Evolutionary conservation across 768 basidiomycete species (phyloP).

Genomic region (Dictyophora rubrovolvata): DNA sequence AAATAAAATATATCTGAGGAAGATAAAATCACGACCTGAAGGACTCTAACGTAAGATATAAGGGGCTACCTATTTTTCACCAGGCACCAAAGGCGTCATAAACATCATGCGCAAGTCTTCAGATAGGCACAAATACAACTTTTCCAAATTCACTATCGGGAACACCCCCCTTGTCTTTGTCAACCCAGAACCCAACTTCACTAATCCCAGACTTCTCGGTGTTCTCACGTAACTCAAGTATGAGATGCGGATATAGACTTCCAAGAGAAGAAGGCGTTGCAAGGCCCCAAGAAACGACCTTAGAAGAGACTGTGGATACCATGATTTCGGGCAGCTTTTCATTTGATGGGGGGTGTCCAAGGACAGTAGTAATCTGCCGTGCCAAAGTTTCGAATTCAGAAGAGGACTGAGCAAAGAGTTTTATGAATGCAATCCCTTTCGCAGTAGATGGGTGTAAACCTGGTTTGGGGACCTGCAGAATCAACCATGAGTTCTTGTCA

Average conservation of each 20-base stretch:
- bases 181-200: slow-evolving; percentile 44
- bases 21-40: no score
- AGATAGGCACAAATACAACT: slow-evolving; percentile 29
- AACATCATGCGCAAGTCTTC: no score
- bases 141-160: slow-evolving; percentile 39
- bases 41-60: no score
- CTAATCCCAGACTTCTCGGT: slow-evolving; percentile 31
- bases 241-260: slow-evolving; percentile 19
- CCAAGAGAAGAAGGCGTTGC: slow-evolving; percentile 23
- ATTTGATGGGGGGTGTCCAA: slow-evolving; percentile 31
- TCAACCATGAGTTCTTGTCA: background rate
- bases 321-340: slow-evolving; percentile 14
- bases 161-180: slow-evolving; percentile 21
- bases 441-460: slow-evolving; percentile 39
- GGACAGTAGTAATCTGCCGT: slow-evolving; percentile 36
- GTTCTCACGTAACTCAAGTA: slow-evolving; percentile 25
- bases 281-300: slow-evolving; percentile 29
- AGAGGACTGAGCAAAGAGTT: slow-evolving; percentile 25
- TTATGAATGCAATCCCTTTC: slow-evolving; percentile 39
- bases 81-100: no score
- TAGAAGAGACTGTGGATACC: background rate
- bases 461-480: slow-evolving; percentile 41
- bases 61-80: no score
- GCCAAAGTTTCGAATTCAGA: slow-evolving; percentile 22
- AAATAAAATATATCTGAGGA: no score